Evolutionary conservation across 2,329 filamentous ascomycete species (phyloP).

Genomic region (Aspergillus nomiae): DNA sequence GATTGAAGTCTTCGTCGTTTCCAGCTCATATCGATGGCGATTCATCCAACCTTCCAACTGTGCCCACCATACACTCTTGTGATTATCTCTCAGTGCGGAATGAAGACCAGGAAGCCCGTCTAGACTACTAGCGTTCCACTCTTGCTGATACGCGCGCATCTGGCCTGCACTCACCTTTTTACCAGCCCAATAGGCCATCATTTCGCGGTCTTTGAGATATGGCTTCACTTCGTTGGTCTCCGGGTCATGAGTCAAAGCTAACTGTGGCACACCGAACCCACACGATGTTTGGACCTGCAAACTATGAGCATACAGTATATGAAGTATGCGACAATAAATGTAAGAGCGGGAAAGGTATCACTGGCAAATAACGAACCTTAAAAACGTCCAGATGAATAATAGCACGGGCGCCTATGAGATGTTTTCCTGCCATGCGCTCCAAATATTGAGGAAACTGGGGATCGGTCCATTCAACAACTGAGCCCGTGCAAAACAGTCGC

Average conservation of each 20-base stretch:
- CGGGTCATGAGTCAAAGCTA: conserved; percentile 45
- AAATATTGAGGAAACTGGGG: conserved; percentile 50
- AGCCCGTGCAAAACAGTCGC: conserved; percentile 63
- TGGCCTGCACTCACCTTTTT: conserved; percentile 54
- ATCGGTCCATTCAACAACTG: conserved; percentile 62
- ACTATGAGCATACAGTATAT: conserved; percentile 25
- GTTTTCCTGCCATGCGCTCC: conserved; percentile 47
- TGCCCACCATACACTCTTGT: conserved; percentile 51
- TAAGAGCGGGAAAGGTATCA: neutral
- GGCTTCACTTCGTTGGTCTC: conserved; percentile 23
- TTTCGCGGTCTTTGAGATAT: conserved; percentile 57
- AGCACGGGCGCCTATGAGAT: conserved; percentile 56
- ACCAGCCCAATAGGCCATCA: conserved; percentile 55
- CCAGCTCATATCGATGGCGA: conserved; percentile 22
- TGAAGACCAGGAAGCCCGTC: conserved; percentile 62
- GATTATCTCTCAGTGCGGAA: conserved; percentile 53
- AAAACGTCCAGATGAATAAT: conserved; percentile 65
- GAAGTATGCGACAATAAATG: neutral
- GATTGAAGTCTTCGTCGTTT: conserved; percentile 22
- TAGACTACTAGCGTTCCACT: conserved; percentile 58
- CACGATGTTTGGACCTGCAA: conserved; percentile 63
- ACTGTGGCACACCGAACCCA: conserved; percentile 64
- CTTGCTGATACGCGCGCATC: conserved; percentile 58
- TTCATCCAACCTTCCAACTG: conserved; percentile 33
- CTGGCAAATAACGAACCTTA: conserved; percentile 43